A percentile compares a stretch with the other conserved stretches of the same genome.
Evolutionary conservation across 306 rosid genomes (phyloP).

Genomic region (Vigna trinervia): DNA sequence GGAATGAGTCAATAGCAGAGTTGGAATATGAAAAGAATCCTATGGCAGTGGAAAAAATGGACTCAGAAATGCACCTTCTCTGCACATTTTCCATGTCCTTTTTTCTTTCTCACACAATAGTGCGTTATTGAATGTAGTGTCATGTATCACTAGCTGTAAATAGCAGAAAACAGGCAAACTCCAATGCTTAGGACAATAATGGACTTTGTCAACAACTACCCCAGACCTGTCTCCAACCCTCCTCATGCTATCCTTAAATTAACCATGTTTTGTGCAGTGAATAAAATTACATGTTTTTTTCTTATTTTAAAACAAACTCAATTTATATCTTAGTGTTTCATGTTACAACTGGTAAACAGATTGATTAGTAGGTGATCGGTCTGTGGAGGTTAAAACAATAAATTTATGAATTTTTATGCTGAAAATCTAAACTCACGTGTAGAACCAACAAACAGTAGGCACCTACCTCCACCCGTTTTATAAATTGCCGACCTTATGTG

Average conservation of each 20-base stretch:
- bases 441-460: too few relatives aligned
- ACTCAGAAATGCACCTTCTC: conserved; percentile 6
- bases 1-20: too few relatives aligned
- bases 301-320: neutral
- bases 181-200: conserved; percentile 3
- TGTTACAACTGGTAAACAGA: neutral
- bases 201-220: neutral
- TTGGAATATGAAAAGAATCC: neutral
- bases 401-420: too few relatives aligned
- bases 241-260: neutral
- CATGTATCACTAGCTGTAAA: conserved; percentile 13
- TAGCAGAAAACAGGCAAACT: neutral
- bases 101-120: neutral
- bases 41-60: neutral
- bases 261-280: too few relatives aligned
- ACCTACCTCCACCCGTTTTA: neutral
- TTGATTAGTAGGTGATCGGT: too few relatives aligned
- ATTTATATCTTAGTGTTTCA: neutral
- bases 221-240: conserved; percentile 5
- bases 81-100: conserved; percentile 7
- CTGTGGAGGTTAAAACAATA: too few relatives aligned
- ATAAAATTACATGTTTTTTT: too few relatives aligned
- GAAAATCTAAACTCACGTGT: too few relatives aligned
- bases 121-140: conserved; percentile 40
- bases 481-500: conserved; percentile 13